Evolutionary conservation across 1,284 basidiomycete species (phyloP), one percentile per base, ranked within the genome.

Genomic region (Ceratobasidium papillatum): DNA sequence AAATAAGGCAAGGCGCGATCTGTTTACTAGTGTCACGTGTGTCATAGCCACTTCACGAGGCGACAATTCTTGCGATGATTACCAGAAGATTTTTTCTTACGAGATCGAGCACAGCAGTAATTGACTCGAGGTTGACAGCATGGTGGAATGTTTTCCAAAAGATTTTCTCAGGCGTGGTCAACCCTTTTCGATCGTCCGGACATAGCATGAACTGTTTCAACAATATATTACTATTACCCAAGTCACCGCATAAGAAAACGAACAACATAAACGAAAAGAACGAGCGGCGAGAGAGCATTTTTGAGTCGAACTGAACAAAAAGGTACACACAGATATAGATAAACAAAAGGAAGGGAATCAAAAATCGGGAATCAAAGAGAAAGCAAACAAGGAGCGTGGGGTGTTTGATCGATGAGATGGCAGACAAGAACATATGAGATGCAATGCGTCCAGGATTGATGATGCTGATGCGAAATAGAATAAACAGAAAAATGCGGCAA

Each of bases 261-360:
- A 32, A 58, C 25, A 45, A 41, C 52, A 54, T 61, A 61, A 11
- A 61, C 25, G 17, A 43, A 58, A 58, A 38, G 54, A 41, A 58
- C 8, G 52, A 71, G 58, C 58, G 58, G 58, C 4, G 45, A 59
- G 34, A 71, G 22, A 71, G 52, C 54, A 47, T 71, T 58, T 59
- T 58, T 36, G 58, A 61, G 32, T 30, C 65, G 36, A 56, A 25
- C 19, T 32, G 52, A 11, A 25, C 52, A 68, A 36, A 47, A 41
- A 43, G 56, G 65, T 68, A 68, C 54, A 71, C 66, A 71, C 52
- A 71, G 38, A 59, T 34, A 71, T 52, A 68, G 34, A 71, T 58
- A 71, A 54, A 71, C 54, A 71, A 52, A 59, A 58, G 41, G 38
- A 45, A 49, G 3, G 34, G 38, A 58, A 36, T 56, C 52, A 43